phyloP scores from a whole-genome alignment of 306 rosid species.

The Luffa aegyptiaca region DNA sequence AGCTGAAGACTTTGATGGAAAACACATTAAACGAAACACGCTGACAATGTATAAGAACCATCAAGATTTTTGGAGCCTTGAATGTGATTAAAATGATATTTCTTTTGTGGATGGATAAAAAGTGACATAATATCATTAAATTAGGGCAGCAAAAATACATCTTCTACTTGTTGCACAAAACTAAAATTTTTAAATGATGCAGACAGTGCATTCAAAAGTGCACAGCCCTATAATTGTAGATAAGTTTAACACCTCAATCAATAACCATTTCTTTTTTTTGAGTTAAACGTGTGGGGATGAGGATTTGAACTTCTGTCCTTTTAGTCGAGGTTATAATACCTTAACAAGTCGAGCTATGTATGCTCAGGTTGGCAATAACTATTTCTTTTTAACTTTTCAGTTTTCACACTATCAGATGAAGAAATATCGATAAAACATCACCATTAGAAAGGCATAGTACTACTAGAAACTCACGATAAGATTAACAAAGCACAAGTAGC shows the following conservation, averaged over 20 bases:
- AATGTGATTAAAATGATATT: neutral
- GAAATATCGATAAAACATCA: neutral
- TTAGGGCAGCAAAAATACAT: neutral
- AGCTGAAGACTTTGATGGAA: neutral
- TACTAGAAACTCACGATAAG: neutral
- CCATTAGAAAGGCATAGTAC: neutral
- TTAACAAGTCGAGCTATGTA: neutral
- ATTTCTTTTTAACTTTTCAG: neutral
- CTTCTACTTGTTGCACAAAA: neutral
- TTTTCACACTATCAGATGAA: neutral
- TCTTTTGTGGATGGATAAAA: neutral
- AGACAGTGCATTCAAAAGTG: neutral
- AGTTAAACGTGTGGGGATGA: neutral
- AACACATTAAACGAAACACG: neutral
- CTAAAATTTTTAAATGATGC: neutral
- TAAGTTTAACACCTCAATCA: neutral
- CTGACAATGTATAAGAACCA: neutral
- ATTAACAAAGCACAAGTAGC: neutral
- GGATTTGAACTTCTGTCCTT: neutral
- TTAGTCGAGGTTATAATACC: neutral
- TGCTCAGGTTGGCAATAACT: neutral
- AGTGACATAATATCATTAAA: neutral
- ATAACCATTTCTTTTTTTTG: neutral
- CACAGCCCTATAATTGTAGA: neutral
- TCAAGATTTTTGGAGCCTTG: neutral